Evolutionary conservation across 352 stramenopile species (phyloP).

Genomic region (Phytophthora ohioensis): DNA sequence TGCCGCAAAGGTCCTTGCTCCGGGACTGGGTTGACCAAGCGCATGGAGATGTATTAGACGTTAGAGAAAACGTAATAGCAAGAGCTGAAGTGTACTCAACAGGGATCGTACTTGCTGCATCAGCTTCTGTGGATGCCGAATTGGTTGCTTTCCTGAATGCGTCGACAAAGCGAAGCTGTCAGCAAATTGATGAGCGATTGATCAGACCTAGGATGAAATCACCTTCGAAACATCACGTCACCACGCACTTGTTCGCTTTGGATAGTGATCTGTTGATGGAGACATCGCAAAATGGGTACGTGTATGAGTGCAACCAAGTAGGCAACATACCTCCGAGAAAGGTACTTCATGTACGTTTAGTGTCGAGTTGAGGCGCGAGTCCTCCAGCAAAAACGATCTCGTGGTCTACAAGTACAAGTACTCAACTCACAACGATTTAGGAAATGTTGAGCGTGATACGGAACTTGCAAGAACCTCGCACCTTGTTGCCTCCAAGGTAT

Average conservation of each 20-base stretch:
- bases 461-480: conserved; percentile 5
- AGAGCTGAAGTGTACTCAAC: conserved; percentile 1
- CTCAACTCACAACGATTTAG: neutral
- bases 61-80: conserved; percentile 20
- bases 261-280: conserved; percentile 37
- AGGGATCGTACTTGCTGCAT: conserved; percentile 4
- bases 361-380: conserved; percentile 52
- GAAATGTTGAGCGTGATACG: neutral
- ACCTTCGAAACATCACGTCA: conserved; percentile 50
- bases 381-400: conserved; percentile 42
- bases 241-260: conserved; percentile 37
- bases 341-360: conserved; percentile 32
- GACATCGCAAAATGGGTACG: neutral
- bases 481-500: conserved; percentile 38
- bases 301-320: neutral
- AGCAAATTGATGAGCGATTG: neutral
- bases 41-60: neutral
- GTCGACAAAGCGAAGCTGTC: neutral
- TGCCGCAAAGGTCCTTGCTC: conserved; percentile 8
- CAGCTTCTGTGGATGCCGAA: conserved; percentile 6
- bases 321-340: too few relatives aligned
- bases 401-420: conserved; percentile 10
- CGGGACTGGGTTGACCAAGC: conserved; percentile 6
- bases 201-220: neutral
- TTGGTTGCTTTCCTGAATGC: neutral